These are phyloP conservation scores for Cymodocea nodosa DNA, from an alignment of 116 monocot genomes.

Conservation along the genomic window DNA sequence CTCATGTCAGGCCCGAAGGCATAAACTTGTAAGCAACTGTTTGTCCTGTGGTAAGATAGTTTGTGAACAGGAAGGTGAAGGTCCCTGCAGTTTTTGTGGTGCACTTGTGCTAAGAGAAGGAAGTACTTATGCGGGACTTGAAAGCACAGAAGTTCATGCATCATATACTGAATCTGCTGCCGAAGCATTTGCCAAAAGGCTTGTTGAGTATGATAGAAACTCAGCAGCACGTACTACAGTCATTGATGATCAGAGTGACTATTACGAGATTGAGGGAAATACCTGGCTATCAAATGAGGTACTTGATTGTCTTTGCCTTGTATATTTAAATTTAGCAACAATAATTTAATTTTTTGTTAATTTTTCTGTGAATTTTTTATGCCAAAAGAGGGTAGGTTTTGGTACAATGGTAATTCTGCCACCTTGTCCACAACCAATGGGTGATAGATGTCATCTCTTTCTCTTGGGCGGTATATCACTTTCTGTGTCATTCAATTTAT, in stretches of 20 bases:
- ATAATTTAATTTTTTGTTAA: not conserved
- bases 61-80: conserved; percentile 98
- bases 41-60: conserved; percentile 97
- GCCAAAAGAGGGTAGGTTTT: too few relatives aligned
- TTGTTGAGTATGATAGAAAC: conserved; percentile 90
- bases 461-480: too few relatives aligned
- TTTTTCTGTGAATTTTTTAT: not conserved
- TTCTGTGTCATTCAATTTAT: too few relatives aligned
- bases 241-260: conserved; percentile 98
- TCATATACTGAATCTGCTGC: conserved; percentile 67
- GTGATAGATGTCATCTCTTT: too few relatives aligned
- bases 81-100: conserved; percentile 93
- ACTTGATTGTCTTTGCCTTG: not conserved
- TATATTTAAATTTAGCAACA: not conserved
- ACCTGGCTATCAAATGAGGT: conserved; percentile 86
- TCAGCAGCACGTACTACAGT: conserved; percentile 86
- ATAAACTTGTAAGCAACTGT: conserved; percentile 92
- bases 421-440: too few relatives aligned
- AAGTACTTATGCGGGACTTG: conserved; percentile 90
- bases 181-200: conserved; percentile 90
- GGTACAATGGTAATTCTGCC: too few relatives aligned
- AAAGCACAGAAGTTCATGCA: conserved; percentile 30
- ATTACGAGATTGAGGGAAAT: conserved; percentile 88
- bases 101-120: conserved; percentile 85
- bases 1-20: conserved; percentile 87